Conservation (phyloP, 352 stramenopile genomes). For the Pythium biforme region DNA sequence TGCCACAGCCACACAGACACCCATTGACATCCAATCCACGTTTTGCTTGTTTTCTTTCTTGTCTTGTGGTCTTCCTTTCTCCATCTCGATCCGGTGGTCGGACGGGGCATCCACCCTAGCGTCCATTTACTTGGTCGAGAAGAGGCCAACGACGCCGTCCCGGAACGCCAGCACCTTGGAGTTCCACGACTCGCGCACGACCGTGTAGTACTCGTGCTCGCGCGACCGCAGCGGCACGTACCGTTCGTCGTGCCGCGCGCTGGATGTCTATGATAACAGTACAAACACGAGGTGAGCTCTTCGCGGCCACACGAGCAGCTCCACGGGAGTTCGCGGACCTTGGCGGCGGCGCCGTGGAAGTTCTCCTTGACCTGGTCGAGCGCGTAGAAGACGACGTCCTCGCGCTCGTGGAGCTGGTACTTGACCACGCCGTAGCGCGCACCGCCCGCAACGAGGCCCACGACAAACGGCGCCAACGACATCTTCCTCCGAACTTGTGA, state of each 20-base stretch:
- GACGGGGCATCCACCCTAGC: not conserved
- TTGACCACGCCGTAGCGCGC: constrained; percentile 67
- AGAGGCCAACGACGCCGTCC: constrained; percentile 52
- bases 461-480: constrained; percentile 70
- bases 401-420: constrained; percentile 67
- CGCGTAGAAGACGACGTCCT: constrained; percentile 71
- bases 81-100: not conserved
- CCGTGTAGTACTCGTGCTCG: constrained; percentile 85
- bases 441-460: constrained; percentile 56
- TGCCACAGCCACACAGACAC: too few relatives aligned
- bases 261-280: constrained; percentile 3
- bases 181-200: constrained; percentile 70
- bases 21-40: not conserved
- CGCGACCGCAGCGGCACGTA: constrained; percentile 65
- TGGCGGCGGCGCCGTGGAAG: constrained; percentile 37
- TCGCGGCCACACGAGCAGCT: not conserved
- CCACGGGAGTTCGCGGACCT: too few relatives aligned
- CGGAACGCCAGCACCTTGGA: constrained; percentile 60
- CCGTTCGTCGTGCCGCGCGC: constrained; percentile 35
- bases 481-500: constrained; percentile 27
- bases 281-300: not conserved
- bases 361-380: constrained; percentile 57
- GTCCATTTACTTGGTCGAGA: constrained; percentile 40
- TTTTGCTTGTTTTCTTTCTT: not conserved
- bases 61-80: not conserved